Evolutionary conservation across 2,329 filamentous ascomycete genomes (phyloP).

Genomic region (Nemania abortiva): DNA sequence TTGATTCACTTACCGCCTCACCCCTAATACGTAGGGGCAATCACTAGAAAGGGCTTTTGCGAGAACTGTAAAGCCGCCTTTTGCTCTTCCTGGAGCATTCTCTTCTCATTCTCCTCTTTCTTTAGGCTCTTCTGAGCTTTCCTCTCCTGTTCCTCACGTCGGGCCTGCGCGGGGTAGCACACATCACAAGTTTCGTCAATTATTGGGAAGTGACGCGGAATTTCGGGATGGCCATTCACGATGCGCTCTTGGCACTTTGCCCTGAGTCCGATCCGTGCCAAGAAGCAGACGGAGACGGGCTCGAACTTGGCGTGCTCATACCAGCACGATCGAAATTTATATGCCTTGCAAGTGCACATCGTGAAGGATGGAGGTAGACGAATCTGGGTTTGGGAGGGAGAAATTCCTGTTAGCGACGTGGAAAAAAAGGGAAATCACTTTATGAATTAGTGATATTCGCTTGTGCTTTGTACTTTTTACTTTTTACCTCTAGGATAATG

Average conservation of each 20-base stretch:
- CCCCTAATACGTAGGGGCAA: too few species aligned
- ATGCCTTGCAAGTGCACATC: conserved; percentile 42
- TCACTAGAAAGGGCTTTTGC: too few species aligned
- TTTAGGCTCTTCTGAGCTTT: conserved; percentile 24
- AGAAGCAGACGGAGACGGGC: conserved; percentile 43
- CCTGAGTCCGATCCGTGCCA: conserved; percentile 43
- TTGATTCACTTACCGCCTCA: too few species aligned
- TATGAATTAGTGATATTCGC: background rate
- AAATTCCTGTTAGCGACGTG: background rate
- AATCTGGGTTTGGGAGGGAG: background rate
- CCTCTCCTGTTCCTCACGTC: conserved; percentile 31
- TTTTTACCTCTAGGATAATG: too few species aligned
- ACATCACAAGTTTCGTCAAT: conserved; percentile 39
- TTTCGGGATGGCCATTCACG: conserved; percentile 33
- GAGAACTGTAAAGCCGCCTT: too few species aligned
- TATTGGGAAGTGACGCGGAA: conserved; percentile 6
- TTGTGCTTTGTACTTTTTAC: too few species aligned
- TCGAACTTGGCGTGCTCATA: conserved; percentile 31
- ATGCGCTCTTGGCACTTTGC: conserved; percentile 40
- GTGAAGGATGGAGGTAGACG: background rate
- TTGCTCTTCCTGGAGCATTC: conserved; percentile 7
- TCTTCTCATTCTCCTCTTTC: conserved; percentile 33
- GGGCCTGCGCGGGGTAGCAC: conserved; percentile 37
- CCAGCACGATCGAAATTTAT: conserved; percentile 26
- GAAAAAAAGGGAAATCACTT: background rate